Percentiles rank a stretch among this genome's conserved stretches.
Conservation (phyloP, 2,329 filamentous ascomycete genomes). For the Trichoderma atrobrunneum region DNA sequence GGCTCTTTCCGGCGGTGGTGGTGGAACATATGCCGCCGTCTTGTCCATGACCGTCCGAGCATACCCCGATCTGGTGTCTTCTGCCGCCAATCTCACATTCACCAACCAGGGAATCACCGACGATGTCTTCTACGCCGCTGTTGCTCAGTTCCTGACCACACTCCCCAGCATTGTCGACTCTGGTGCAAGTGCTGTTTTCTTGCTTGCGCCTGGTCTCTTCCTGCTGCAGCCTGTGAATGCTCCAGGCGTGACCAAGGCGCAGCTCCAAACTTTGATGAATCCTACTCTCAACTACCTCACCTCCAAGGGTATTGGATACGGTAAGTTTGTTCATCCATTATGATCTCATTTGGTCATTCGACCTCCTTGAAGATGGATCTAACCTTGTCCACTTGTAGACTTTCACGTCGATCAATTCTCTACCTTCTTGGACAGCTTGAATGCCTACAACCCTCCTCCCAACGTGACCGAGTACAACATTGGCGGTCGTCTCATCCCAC, state of each 20-base stretch:
- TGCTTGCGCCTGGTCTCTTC: neutral
- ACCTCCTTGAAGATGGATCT: neutral
- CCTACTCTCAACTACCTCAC: neutral
- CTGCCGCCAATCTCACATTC: slow-evolving; percentile 10
- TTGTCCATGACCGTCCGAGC: slow-evolving; percentile 12
- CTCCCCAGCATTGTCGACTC: neutral
- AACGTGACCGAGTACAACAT: slow-evolving; percentile 5
- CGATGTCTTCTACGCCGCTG: neutral
- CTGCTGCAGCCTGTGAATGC: neutral
- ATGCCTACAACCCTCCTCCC: neutral
- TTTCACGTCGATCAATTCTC: neutral
- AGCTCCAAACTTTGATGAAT: neutral
- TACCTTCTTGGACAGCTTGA: neutral
- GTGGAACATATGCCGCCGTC: slow-evolving; percentile 20
- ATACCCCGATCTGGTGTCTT: neutral
- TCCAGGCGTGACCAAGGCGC: neutral
- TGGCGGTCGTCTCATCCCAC: slow-evolving; percentile 4
- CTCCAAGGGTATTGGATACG: neutral
- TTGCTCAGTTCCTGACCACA: neutral
- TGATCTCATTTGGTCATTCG: rapidly evolving
- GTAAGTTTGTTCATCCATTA: neutral
- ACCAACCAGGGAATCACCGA: slow-evolving; percentile 1
- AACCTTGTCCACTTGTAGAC: neutral
- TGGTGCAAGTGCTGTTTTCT: neutral
- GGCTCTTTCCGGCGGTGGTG: slow-evolving; percentile 59